Evolutionary conservation across 1,284 basidiomycete genomes (phyloP).

Genomic region (Heterobasidion parviporum): DNA sequence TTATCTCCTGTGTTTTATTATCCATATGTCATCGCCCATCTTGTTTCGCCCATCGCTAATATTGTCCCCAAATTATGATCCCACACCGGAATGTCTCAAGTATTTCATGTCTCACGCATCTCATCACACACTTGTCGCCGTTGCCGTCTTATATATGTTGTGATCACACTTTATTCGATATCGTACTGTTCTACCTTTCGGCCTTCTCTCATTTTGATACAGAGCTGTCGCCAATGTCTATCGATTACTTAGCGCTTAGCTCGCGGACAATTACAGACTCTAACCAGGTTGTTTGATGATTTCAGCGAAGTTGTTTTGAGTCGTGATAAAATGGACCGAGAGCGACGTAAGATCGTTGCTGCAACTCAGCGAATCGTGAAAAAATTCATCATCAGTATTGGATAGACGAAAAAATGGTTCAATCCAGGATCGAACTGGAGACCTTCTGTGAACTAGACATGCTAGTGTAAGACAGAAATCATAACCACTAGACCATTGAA

Average conservation of each 20-base stretch:
- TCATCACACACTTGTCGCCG: neutral
- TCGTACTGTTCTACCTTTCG: too few relatives aligned
- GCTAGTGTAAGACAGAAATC: conserved; percentile 20
- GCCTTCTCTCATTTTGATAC: too few relatives aligned
- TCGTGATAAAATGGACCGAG: too few relatives aligned
- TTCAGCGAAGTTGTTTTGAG: too few relatives aligned
- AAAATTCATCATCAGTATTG: neutral
- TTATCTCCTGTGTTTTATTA: neutral
- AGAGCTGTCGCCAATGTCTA: too few relatives aligned
- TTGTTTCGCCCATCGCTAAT: neutral
- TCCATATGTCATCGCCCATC: neutral
- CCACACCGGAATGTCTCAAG: neutral
- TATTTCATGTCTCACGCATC: neutral
- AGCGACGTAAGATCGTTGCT: too few relatives aligned
- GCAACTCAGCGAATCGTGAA: too few relatives aligned
- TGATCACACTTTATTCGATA: too few relatives aligned
- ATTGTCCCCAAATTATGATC: neutral
- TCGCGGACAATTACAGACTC: too few relatives aligned
- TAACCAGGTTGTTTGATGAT: too few relatives aligned
- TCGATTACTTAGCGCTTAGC: too few relatives aligned
- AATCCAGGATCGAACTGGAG: conserved; percentile 21
- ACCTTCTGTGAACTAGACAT: conserved; percentile 16
- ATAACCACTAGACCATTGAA: conserved; percentile 24
- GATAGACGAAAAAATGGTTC: conserved; percentile 10
- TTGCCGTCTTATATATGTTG: too few relatives aligned